Conservation (phyloP, 176 grass and related monocot species). For the Aechmea fasciata region DNA sequence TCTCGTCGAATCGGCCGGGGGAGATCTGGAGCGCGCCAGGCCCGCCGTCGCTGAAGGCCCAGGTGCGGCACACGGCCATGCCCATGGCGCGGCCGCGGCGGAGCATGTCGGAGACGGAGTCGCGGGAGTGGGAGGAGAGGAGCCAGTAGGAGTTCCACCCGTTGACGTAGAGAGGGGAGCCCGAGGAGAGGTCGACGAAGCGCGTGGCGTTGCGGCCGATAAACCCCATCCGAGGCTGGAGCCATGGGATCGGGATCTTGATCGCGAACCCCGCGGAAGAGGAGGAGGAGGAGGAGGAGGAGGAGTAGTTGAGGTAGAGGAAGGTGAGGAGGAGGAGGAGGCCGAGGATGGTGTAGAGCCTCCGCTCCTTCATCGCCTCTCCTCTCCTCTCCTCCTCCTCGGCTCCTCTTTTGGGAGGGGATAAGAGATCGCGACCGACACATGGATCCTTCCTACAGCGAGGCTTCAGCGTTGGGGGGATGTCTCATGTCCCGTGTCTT, state of each 20-base stretch:
- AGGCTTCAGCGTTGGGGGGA: no score
- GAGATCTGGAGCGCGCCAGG: constrained; percentile 74
- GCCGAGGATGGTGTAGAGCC: constrained; percentile 52
- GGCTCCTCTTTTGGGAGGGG: no score
- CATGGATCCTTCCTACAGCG: no score
- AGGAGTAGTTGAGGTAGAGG: constrained; percentile 44
- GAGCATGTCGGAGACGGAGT: constrained; percentile 60
- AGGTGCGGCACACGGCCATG: constrained; percentile 71
- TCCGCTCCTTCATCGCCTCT: constrained; percentile 26
- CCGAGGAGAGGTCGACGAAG: constrained; percentile 48
- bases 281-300: constrained; percentile 5
- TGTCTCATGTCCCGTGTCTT: no score
- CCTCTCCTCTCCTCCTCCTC: background rate
- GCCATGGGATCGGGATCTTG: constrained; percentile 70
- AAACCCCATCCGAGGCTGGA: constrained; percentile 72
- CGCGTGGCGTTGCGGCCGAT: constrained; percentile 39
- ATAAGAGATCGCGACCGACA: no score
- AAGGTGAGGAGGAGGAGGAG: constrained; percentile 50
- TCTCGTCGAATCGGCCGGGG: constrained; percentile 58
- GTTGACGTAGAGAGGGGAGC: constrained; percentile 65
- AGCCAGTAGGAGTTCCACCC: constrained; percentile 99
- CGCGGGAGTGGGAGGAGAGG: constrained; percentile 29
- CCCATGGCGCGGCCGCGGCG: constrained; percentile 56
- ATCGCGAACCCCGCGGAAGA: constrained; percentile 13
- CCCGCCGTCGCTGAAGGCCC: constrained; percentile 75